Evolutionary conservation across 192 early-diverging fungal species (phyloP).

Genomic region (Rhizophagus clarus): DNA sequence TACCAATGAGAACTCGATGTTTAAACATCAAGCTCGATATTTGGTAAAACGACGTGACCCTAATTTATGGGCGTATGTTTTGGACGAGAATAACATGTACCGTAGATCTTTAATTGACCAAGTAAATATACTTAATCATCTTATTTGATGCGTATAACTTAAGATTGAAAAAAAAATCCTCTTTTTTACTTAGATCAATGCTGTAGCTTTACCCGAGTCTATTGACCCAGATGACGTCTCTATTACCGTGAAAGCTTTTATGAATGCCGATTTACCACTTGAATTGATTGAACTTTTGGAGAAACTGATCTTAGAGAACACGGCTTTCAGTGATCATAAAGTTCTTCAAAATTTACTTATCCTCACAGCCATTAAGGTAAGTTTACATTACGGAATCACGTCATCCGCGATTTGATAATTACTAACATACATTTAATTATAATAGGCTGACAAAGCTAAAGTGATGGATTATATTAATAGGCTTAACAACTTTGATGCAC

Average conservation of each 20-base stretch:
- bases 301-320: slow-evolving; percentile 92
- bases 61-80: slow-evolving; percentile 82
- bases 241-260: slow-evolving; percentile 96
- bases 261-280: slow-evolving; percentile 92
- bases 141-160: background rate
- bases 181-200: slow-evolving; percentile 57
- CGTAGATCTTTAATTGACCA: slow-evolving; percentile 93
- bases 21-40: slow-evolving; percentile 98
- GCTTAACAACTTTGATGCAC: slow-evolving; percentile 94
- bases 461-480: slow-evolving; percentile 97
- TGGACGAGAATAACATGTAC: slow-evolving; percentile 78
- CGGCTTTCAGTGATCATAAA: slow-evolving; percentile 92
- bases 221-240: slow-evolving; percentile 98
- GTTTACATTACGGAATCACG: background rate
- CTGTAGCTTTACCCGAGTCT: slow-evolving; percentile 90
- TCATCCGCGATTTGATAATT: background rate
- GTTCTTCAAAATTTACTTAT: slow-evolving; percentile 98
- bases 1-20: slow-evolving; percentile 98
- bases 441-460: slow-evolving; percentile 78
- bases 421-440: background rate
- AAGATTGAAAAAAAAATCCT: background rate
- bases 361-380: slow-evolving; percentile 90
- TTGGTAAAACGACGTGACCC: slow-evolving; percentile 87
- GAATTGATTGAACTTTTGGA: slow-evolving; percentile 98
- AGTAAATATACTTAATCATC: slow-evolving; percentile 35